A percentile compares a stretch with the other conserved stretches of the same genome.
Conservation (phyloP, 345 rosid genomes). For the Arabis hirsuta region DNA sequence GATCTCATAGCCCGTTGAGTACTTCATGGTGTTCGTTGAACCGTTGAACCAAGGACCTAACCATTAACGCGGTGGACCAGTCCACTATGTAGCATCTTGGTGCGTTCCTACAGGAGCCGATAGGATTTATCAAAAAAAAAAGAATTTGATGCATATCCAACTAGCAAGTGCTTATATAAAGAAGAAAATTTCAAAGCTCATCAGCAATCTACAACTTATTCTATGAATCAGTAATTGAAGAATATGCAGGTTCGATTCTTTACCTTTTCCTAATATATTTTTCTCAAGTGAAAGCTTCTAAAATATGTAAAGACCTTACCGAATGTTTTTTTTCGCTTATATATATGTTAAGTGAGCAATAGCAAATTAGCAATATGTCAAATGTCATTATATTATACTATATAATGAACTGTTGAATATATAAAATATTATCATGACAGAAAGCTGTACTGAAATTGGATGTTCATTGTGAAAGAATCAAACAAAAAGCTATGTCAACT, state of each 20-base stretch:
- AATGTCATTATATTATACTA: neutral
- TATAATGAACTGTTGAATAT: neutral
- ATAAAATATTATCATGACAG: conserved; percentile 41
- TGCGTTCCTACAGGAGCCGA: no score
- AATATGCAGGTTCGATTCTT: conserved; percentile 30
- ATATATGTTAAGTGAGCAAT: no score
- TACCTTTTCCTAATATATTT: neutral
- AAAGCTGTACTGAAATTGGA: conserved; percentile 60
- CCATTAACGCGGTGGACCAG: no score
- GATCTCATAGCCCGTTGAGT: no score
- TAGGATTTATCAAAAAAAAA: neutral
- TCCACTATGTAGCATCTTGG: no score
- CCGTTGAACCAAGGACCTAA: no score
- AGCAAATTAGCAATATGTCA: neutral
- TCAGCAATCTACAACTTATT: neutral
- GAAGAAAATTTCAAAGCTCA: neutral
- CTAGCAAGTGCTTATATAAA: conserved; percentile 26
- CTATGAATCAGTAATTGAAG: neutral
- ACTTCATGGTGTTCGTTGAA: no score
- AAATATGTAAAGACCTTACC: neutral
- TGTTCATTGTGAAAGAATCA: conserved; percentile 45
- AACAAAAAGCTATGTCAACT: conserved; percentile 57
- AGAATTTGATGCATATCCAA: neutral
- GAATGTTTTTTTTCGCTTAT: no score
- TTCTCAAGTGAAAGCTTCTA: neutral